These are phyloP conservation scores for Suhomyces choctaworum DNA, from an alignment of 1,139 yeast species.

Conservation along the genomic window DNA sequence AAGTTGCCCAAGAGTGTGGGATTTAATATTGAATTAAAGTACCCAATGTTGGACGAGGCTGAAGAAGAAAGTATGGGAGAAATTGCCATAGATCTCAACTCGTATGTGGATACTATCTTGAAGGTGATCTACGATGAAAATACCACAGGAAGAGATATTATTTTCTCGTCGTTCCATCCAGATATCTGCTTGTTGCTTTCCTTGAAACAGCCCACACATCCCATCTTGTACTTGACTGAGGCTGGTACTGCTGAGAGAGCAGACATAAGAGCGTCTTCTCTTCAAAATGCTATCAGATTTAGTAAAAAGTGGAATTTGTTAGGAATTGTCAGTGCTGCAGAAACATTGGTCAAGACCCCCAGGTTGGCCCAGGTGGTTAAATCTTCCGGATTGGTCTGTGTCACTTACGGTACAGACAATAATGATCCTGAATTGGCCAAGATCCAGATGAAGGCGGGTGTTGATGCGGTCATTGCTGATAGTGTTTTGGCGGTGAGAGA, in stretches of 20 bases:
- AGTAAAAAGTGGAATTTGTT: conserved; percentile 89
- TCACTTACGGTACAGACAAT: conserved; percentile 84
- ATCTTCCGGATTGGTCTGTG: conserved; percentile 88
- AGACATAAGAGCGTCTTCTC: conserved; percentile 81
- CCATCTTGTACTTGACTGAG: conserved; percentile 86
- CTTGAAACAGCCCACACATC: conserved; percentile 90
- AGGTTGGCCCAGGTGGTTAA: conserved; percentile 86
- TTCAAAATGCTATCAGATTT: conserved; percentile 90
- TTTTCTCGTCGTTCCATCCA: conserved; percentile 93
- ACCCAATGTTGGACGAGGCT: conserved; percentile 95
- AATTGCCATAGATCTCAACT: conserved; percentile 78
- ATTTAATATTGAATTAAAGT: conserved; percentile 91
- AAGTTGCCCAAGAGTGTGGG: conserved; percentile 85
- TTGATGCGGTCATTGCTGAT: conserved; percentile 96
- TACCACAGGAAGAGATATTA: conserved; percentile 77
- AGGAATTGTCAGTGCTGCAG: conserved; percentile 90
- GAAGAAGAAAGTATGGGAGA: conserved; percentile 87
- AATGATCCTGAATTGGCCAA: conserved; percentile 85
- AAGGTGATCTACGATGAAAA: conserved; percentile 75
- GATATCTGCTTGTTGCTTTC: conserved; percentile 85
- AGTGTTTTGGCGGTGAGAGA: conserved; percentile 90
- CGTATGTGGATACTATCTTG: conserved; percentile 84
- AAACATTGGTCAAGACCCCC: conserved; percentile 82
- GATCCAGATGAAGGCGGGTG: conserved; percentile 89
- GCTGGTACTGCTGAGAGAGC: conserved; percentile 83